A percentile compares a stretch with the other conserved stretches of the same genome.
Conservation (phyloP, 2,329 filamentous ascomycete species). For the Neoscytalidium dimidiatum region DNA sequence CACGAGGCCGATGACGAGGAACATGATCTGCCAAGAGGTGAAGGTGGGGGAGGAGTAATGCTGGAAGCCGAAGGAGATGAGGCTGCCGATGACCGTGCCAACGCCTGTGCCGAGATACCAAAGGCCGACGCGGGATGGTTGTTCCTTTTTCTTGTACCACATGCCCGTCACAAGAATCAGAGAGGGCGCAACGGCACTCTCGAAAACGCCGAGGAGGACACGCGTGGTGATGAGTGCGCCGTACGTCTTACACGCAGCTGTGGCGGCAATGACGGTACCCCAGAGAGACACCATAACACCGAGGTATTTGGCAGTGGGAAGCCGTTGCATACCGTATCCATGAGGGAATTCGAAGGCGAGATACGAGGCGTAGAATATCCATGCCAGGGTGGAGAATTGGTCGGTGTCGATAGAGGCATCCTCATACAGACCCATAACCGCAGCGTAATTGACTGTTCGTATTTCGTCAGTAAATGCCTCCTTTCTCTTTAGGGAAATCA, state of each 20-base stretch:
- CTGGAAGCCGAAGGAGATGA: conserved; percentile 39
- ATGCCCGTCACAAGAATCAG: conserved; percentile 58
- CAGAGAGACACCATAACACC: conserved; percentile 46
- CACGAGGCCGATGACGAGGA: conserved; percentile 32
- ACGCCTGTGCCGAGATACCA: conserved; percentile 64
- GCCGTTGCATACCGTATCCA: conserved; percentile 54
- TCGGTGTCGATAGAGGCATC: conserved; percentile 36
- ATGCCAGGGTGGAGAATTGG: conserved; percentile 38
- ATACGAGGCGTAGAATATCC: conserved; percentile 41
- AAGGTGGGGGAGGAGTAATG: conserved; percentile 28
- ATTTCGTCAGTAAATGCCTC: conserved; percentile 2
- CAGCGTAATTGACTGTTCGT: conserved; percentile 41
- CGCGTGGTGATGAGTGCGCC: conserved; percentile 52
- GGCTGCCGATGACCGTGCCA: conserved; percentile 51
- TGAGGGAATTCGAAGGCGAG: conserved; percentile 42
- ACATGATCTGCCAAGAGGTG: conserved; percentile 35
- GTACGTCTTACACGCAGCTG: conserved; percentile 54
- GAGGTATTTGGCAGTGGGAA: conserved; percentile 57
- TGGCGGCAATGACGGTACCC: conserved; percentile 52
- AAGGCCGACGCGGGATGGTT: conserved; percentile 63
- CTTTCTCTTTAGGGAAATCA: not conserved
- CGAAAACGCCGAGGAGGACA: conserved; percentile 56
- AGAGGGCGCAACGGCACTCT: conserved; percentile 56
- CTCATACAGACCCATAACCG: conserved; percentile 43
- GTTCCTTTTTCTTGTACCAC: conserved; percentile 59